Conservation (phyloP, 2,329 filamentous ascomycete genomes). For the Hypoxylon sp. region DNA sequence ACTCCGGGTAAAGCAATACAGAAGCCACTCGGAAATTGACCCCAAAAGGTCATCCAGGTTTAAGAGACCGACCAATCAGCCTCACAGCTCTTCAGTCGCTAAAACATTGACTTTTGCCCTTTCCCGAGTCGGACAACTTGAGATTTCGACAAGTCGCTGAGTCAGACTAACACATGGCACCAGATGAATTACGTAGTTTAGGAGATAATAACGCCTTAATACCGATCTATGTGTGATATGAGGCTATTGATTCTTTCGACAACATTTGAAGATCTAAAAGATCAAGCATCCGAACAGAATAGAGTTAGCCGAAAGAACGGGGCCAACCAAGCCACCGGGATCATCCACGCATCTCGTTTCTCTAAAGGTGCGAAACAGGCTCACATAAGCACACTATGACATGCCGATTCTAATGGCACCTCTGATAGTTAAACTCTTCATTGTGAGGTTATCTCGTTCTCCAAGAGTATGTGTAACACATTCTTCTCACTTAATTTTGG, state of each 20-base stretch:
- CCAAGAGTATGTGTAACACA: neutral
- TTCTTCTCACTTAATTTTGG: neutral
- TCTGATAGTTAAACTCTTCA: neutral
- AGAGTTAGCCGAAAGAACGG: neutral
- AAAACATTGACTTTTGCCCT: conserved; percentile 22
- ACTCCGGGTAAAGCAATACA: conserved; percentile 41
- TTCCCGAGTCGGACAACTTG: conserved; percentile 21
- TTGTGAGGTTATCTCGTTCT: neutral
- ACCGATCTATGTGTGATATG: neutral
- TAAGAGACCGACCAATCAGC: conserved; percentile 25
- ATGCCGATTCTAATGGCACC: neutral
- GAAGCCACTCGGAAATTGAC: conserved; percentile 36
- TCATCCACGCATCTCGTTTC: neutral
- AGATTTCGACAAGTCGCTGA: conserved; percentile 16
- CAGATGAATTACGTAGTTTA: conserved; percentile 18
- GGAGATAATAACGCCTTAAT: conserved; percentile 3
- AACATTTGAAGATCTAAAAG: neutral
- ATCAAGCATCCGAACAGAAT: neutral
- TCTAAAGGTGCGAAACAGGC: neutral
- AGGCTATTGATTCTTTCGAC: neutral
- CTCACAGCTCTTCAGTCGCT: neutral
- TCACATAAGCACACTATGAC: neutral
- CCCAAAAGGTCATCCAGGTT: conserved; percentile 25
- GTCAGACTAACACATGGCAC: conserved; percentile 1
- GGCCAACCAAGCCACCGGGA: neutral